phyloP scores from a whole-genome alignment of 352 stramenopile species.

The Pilasporangium apinafurcum region DNA sequence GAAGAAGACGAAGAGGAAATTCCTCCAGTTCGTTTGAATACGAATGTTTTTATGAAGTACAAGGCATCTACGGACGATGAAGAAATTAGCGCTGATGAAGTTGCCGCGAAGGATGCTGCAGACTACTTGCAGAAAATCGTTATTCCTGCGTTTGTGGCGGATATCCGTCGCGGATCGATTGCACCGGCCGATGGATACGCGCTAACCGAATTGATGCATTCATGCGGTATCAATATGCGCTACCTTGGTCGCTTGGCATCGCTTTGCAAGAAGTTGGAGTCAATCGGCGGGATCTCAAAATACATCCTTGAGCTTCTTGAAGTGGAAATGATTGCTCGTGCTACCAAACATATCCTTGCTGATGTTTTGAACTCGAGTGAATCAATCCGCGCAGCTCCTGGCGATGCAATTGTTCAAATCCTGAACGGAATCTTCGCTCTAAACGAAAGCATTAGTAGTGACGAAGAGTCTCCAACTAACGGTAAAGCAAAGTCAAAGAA shows the following conservation, averaged over 20 bases:
- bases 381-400: constrained; percentile 56
- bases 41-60: constrained; percentile 89
- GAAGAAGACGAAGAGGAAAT: constrained; percentile 42
- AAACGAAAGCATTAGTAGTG: constrained; percentile 6
- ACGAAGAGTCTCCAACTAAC: constrained; percentile 24
- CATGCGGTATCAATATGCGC: constrained; percentile 95
- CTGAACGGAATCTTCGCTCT: constrained; percentile 82
- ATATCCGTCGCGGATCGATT: constrained; percentile 80
- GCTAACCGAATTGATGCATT: constrained; percentile 93
- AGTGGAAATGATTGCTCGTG: constrained; percentile 94
- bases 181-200: constrained; percentile 85
- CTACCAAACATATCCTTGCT: constrained; percentile 82
- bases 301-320: constrained; percentile 94
- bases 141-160: constrained; percentile 75
- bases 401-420: constrained; percentile 69
- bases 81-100: constrained; percentile 64
- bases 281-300: constrained; percentile 81
- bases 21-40: constrained; percentile 66
- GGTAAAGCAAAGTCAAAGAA: constrained; percentile 13
- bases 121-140: constrained; percentile 85
- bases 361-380: constrained; percentile 64
- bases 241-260: constrained; percentile 92
- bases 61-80: constrained; percentile 62
- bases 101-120: constrained; percentile 58
- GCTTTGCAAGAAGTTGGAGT: constrained; percentile 86